A percentile compares a stretch with the other conserved stretches of the same genome.
phyloP scores from a whole-genome alignment of 495 filamentous ascomycete genomes.

The Penicillium canescens region DNA sequence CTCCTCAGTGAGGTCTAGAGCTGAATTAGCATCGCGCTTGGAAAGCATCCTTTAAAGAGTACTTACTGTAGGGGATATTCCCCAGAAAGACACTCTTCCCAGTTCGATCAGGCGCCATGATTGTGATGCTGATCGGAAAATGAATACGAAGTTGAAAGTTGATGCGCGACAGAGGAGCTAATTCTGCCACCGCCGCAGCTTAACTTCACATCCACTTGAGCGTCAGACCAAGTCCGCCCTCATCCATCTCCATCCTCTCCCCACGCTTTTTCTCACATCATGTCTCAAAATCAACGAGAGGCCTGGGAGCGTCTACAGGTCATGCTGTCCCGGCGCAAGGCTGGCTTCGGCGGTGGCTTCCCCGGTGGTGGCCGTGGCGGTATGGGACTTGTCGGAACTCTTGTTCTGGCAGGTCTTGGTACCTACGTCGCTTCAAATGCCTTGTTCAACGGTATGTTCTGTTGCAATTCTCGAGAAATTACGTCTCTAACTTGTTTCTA shows the following conservation, averaged over 20 bases:
- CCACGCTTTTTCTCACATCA: slow-evolving; percentile 32
- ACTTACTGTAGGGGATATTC: slow-evolving; percentile 69
- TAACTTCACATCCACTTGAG: slow-evolving; percentile 26
- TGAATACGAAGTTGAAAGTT: slow-evolving; percentile 8
- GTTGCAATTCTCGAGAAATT: neutral
- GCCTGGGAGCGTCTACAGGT: slow-evolving; percentile 64
- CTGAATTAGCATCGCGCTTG: slow-evolving; percentile 11
- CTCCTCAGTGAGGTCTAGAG: slow-evolving; percentile 84
- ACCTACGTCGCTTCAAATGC: slow-evolving; percentile 71
- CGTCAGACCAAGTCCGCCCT: slow-evolving; percentile 16
- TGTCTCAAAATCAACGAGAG: slow-evolving; percentile 62
- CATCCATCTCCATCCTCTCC: slow-evolving; percentile 19
- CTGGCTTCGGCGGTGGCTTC: slow-evolving; percentile 40
- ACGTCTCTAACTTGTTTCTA: slow-evolving; percentile 28
- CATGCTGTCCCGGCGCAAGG: slow-evolving; percentile 56
- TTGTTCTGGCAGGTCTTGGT: slow-evolving; percentile 66
- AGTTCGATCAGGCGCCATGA: slow-evolving; percentile 56
- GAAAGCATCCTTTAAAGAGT: neutral
- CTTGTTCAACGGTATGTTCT: slow-evolving; percentile 79
- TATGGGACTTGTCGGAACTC: slow-evolving; percentile 42
- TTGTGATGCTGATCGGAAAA: slow-evolving; percentile 17
- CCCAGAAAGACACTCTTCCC: slow-evolving; percentile 79
- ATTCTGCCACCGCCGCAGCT: slow-evolving; percentile 26
- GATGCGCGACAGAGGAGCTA: slow-evolving; percentile 14
- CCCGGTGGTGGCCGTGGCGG: slow-evolving; percentile 53